Percentiles rank a stretch among this genome's conserved stretches.
Conservation (phyloP, 805 yeast genomes). For the Clavispora santaluciae region DNA sequence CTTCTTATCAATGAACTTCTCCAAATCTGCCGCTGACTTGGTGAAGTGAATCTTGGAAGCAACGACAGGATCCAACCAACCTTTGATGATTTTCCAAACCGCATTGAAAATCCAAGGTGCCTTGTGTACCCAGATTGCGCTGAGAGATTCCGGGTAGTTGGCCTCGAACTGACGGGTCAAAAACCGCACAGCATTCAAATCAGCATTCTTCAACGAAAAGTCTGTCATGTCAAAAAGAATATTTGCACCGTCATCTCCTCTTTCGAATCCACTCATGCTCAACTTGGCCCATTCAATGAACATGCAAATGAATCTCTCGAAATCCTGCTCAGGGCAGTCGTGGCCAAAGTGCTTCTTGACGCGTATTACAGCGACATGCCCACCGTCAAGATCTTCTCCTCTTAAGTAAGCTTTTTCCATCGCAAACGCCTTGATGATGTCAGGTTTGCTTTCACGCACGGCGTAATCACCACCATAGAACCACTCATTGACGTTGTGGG, state of each 20-base stretch:
- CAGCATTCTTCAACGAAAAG: slow-evolving; percentile 89
- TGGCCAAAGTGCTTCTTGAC: slow-evolving; percentile 20
- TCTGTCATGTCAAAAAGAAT: slow-evolving; percentile 86
- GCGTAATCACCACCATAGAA: slow-evolving; percentile 13
- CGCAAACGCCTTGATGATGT: slow-evolving; percentile 13
- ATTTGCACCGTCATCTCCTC: slow-evolving; percentile 25
- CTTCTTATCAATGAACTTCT: slow-evolving; percentile 52
- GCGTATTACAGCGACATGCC: slow-evolving; percentile 15
- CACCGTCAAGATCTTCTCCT: slow-evolving; percentile 13
- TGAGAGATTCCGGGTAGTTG: slow-evolving; percentile 92
- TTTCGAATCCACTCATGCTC: slow-evolving; percentile 8
- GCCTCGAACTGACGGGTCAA: slow-evolving; percentile 89
- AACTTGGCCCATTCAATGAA: slow-evolving; percentile 42
- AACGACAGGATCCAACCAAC: slow-evolving; percentile 96
- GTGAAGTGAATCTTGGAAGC: slow-evolving; percentile 88
- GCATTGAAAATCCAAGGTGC: slow-evolving; percentile 98
- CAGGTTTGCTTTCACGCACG: slow-evolving; percentile 11
- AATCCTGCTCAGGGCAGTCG: slow-evolving; percentile 21
- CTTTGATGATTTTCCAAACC: slow-evolving; percentile 87
- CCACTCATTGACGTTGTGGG: slow-evolving; percentile 23
- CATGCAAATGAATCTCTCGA: slow-evolving; percentile 15
- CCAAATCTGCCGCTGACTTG: slow-evolving; percentile 60
- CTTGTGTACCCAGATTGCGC: slow-evolving; percentile 76
- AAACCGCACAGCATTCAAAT: slow-evolving; percentile 84
- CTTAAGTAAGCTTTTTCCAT: slow-evolving; percentile 14